Evolutionary conservation across 805 yeast species (phyloP), one percentile per base, ranked within the genome.

Genomic region (Kodamaea restingae): DNA sequence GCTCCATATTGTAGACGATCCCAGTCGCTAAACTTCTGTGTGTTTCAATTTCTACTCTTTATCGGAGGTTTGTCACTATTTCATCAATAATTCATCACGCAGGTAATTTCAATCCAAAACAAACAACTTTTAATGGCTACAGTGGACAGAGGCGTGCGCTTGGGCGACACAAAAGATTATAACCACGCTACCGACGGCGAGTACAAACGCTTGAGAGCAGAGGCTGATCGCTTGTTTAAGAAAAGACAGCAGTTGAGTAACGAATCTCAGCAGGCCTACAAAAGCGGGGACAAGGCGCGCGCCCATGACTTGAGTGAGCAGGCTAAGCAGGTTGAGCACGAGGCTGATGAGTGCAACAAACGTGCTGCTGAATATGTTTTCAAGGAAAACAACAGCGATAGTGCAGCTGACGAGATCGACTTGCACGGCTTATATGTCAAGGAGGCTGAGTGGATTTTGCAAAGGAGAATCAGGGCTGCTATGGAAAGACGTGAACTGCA

Each of bases 361-460:
- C 78, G 80, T 59, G 98, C 98, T 3, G 97, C 96, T 1, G 87
- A 81, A 58, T 88, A 81, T 54, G 96, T 86, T 1, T 91, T 91
- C 58, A 68, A 81, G 31, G 90, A 84, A 48, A 91, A 91, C 60
- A 91, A 91, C 55, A 76, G 86, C 28, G 97, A 90, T 54, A 81
- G 91, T n/a, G 80, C 75, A 22, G 71, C 72, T 17, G 83, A 87
- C 58, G 98, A 91, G 61, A 88, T 91, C 46, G 98, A 91, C 63
- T 70, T 91, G 38, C 98, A 91, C 60, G 98, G 98, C 0, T 66
- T 91, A 21, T 90, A 72, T 51, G 95, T 91, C 14, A 83, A 81
- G 56, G 98, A 91, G 63, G 96, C 97, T 6, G 77, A 78, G 44
- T 83, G 78, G 55, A 77, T 84, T 36, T 68, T 91, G 47, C 85